A percentile compares a stretch with the other conserved stretches of the same genome.
Evolutionary conservation across 192 early-diverging fungal genomes (phyloP).

Genomic region (Backusella macrospora): DNA sequence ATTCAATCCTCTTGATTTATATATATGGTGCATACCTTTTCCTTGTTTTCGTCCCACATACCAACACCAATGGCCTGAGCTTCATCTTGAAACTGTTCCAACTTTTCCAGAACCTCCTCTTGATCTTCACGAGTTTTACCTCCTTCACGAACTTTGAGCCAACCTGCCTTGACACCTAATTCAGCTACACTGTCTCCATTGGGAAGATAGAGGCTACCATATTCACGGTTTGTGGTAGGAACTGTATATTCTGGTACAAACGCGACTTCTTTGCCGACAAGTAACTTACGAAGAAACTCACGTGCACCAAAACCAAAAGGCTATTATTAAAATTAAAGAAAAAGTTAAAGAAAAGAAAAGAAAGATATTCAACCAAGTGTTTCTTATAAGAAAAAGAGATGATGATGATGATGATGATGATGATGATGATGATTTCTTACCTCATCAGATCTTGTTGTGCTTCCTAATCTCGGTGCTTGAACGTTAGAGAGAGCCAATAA

Average conservation of each 20-base stretch:
- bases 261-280: slow-evolving; percentile 88
- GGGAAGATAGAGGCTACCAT: slow-evolving; percentile 55
- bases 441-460: slow-evolving; percentile 84
- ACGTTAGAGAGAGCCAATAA: slow-evolving; percentile 83
- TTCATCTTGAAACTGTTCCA: slow-evolving; percentile 68
- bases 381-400: slow-evolving; percentile 1
- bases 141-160: slow-evolving; percentile 77
- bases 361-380: neutral
- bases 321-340: slow-evolving; percentile 38
- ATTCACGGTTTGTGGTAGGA: slow-evolving; percentile 67
- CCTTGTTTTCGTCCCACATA: slow-evolving; percentile 68
- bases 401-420: slow-evolving; percentile 7
- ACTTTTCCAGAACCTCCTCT: slow-evolving; percentile 47
- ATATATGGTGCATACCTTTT: slow-evolving; percentile 38
- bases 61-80: slow-evolving; percentile 75
- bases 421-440: slow-evolving; percentile 46
- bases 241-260: slow-evolving; percentile 83
- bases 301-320: slow-evolving; percentile 85
- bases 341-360: neutral
- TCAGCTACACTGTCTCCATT: slow-evolving; percentile 70
- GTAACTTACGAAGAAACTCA: slow-evolving; percentile 82
- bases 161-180: slow-evolving; percentile 79
- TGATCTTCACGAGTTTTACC: slow-evolving; percentile 45
- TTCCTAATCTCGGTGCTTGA: slow-evolving; percentile 84
- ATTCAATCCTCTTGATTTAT: neutral